Evolutionary conservation across 2,329 filamentous ascomycete genomes (phyloP).

Genomic region (Ophiocordyceps camponoti-saundersi): DNA sequence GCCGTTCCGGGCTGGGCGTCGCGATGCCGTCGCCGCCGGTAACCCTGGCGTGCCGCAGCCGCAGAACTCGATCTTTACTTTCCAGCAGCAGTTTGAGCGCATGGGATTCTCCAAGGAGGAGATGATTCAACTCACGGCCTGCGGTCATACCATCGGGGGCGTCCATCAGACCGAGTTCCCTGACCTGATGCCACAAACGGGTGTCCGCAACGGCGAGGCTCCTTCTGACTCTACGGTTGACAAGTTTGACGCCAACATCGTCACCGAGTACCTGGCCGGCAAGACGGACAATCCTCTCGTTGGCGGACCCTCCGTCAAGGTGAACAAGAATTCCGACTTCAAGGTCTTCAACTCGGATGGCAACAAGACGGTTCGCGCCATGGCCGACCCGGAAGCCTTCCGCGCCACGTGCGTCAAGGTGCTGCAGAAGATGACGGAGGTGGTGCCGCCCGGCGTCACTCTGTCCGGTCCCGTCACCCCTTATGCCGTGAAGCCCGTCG

Average conservation of each 20-base stretch:
- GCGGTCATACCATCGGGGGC: constrained; percentile 43
- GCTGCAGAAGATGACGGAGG: constrained; percentile 44
- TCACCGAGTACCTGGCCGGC: constrained; percentile 37
- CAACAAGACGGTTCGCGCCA: constrained; percentile 33
- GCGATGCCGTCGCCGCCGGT: constrained; percentile 33
- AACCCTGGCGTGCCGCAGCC: constrained; percentile 36
- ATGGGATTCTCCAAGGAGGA: constrained; percentile 39
- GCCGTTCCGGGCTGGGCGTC: constrained; percentile 33
- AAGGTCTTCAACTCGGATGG: constrained; percentile 36
- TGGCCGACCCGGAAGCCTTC: constrained; percentile 28
- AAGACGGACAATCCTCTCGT: constrained; percentile 38
- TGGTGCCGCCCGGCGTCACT: constrained; percentile 31
- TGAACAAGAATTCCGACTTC: constrained; percentile 33
- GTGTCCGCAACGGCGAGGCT: constrained; percentile 24
- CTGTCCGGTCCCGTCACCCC: constrained; percentile 35
- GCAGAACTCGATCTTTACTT: constrained; percentile 33
- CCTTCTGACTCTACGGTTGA: constrained; percentile 29
- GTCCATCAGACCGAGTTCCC: constrained; percentile 38
- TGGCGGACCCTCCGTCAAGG: constrained; percentile 27
- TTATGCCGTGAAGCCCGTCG: constrained; percentile 42
- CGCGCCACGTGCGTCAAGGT: constrained; percentile 29
- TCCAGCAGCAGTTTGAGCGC: constrained; percentile 35
- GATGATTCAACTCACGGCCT: constrained; percentile 44
- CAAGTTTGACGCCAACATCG: constrained; percentile 37
- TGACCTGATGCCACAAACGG: constrained; percentile 26